Evolutionary conservation across 371 early-diverging fungal species (phyloP), one percentile per base, ranked within the genome.

Genomic region (Saksenaea oblongispora): DNA sequence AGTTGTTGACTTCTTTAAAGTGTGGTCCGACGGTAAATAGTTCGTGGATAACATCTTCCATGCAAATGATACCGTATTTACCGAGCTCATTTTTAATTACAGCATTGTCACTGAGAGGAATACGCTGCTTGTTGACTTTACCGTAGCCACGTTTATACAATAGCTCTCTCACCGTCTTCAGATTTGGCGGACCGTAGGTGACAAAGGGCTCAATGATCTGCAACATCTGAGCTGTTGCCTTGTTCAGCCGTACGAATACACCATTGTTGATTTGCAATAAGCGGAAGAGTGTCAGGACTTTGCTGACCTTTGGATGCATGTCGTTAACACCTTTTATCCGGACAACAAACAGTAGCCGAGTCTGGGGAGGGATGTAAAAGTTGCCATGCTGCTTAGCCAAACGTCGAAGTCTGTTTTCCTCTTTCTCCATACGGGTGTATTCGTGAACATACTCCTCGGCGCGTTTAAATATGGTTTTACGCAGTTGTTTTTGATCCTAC

Each of bases 1-100:
- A 99, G 84, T 92, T 93, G 87, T 94, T 95, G 78, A 93, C 98
- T 70, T 71, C 66, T 56, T 79, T 79, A 35, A 79, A 75, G 87
- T 97, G 82, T 54, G 95, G 93, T 18, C 97, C 98, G 68, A 98
- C 98, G 34, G 98, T 96, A 89, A 84, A 94, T 79, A 99, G 95
- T 86, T 97, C 98, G 89, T 99, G 95, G 71, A 99, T 91, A 55
- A 99, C 78, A 72, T 99, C 99, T 85, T 99, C 99, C 56, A 99
- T 78, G 75, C 99, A 99, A 79, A 96, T 91, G 13, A 98, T 91
- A 70, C 95, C 97, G 78, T 76, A 90, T 76, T 93, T 88, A 69
- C 99, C 99, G 56, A 99, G 90, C 62, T 77, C 66, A 65, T 90
- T 82, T 82, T 96, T 95, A 67, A 99, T 93, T 71, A 95, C 81